Evolutionary conservation across 139 green algal genomes (phyloP).

Genomic region (Nannochloris sp.): DNA sequence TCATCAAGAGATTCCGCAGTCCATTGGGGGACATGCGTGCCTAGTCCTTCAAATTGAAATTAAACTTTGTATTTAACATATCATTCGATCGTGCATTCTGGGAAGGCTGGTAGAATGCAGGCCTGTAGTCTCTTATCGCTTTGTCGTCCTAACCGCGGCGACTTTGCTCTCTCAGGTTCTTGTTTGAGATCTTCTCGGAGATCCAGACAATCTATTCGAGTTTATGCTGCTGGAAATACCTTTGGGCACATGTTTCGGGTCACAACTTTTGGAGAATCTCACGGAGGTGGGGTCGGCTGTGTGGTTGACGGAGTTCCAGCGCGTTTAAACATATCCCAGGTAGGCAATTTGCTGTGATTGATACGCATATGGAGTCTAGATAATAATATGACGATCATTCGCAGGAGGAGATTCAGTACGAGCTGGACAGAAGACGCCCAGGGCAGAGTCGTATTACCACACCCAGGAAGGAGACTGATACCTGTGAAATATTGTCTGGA

Average conservation of each 20-base stretch:
- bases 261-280: conserved; percentile 94
- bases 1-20: too few relatives aligned
- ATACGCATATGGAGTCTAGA: background rate
- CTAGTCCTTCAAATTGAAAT: too few relatives aligned
- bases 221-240: conserved; percentile 57
- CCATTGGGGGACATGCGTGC: too few relatives aligned
- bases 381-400: background rate
- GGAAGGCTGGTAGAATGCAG: too few relatives aligned
- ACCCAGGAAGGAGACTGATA: conserved; percentile 90
- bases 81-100: too few relatives aligned
- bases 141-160: too few relatives aligned
- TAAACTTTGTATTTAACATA: too few relatives aligned
- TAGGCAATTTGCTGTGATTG: background rate
- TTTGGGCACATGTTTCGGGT: conserved; percentile 88
- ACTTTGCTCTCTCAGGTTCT: background rate
- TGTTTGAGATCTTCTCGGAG: background rate
- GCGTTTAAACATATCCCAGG: conserved; percentile 67
- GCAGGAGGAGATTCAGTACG: conserved; percentile 64
- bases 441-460: conserved; percentile 97
- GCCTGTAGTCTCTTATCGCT: background rate
- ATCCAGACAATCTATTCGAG: background rate
- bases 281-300: conserved; percentile 94
- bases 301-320: conserved; percentile 93
- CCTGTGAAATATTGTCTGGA: conserved; percentile 83
- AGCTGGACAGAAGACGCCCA: conserved; percentile 78